phyloP scores from a whole-genome alignment of 306 rosid species.

The Prunus kanzakura region DNA sequence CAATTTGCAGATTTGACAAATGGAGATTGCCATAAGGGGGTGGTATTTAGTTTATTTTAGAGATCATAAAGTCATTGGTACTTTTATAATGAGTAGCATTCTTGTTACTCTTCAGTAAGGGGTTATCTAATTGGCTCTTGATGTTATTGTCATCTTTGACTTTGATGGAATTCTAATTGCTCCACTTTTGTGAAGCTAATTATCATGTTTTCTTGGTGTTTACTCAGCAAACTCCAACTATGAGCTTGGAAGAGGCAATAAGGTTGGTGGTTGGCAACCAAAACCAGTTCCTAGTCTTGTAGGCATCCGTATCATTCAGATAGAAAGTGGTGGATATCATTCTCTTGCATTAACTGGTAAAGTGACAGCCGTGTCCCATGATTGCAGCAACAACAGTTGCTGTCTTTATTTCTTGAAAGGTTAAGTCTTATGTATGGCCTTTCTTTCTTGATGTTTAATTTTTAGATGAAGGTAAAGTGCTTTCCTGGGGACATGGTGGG shows the following conservation, averaged over 20 bases:
- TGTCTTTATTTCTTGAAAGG: slow-evolving; percentile 3
- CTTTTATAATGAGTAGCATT: neutral
- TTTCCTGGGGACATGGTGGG: slow-evolving; percentile 97
- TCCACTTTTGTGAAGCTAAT: neutral
- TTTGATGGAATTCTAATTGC: neutral
- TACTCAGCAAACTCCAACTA: slow-evolving; percentile 75
- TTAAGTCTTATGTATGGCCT: slow-evolving; percentile 4
- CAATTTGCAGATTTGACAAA: neutral
- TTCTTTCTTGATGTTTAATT: slow-evolving; percentile 23
- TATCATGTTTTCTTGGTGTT: slow-evolving; percentile 8
- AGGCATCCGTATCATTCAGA: slow-evolving; percentile 57
- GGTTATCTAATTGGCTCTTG: neutral
- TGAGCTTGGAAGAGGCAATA: slow-evolving; percentile 95
- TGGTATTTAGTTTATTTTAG: neutral
- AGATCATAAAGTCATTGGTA: neutral
- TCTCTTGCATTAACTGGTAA: slow-evolving; percentile 91
- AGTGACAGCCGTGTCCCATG: slow-evolving; percentile 7
- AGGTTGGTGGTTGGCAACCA: slow-evolving; percentile 87
- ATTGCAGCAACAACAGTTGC: slow-evolving; percentile 1
- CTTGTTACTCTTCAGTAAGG: neutral
- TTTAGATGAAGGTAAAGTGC: slow-evolving; percentile 82
- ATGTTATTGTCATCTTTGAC: neutral
- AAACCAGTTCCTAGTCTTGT: slow-evolving; percentile 69
- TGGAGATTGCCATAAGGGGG: neutral
- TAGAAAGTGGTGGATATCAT: slow-evolving; percentile 94